Evolutionary conservation across 306 rosid species (phyloP).

Genomic region (Vigna hirtella): DNA sequence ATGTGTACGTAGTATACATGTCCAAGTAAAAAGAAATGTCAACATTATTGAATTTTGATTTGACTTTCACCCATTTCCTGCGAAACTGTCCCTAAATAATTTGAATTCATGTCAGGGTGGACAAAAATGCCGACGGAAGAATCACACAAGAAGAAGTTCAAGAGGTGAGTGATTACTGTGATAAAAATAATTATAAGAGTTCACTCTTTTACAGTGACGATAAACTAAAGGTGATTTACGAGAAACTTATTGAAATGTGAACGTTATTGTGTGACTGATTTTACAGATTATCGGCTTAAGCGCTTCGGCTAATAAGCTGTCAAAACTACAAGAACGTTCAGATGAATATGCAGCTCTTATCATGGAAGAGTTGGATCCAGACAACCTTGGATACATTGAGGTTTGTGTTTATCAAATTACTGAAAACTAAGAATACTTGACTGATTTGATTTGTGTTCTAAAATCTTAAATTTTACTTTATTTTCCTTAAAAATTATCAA

Average conservation of each 20-base stretch:
- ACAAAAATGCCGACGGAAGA: conserved; percentile 88
- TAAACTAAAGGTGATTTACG: not conserved
- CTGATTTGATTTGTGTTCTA: no score
- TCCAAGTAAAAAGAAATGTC: conserved; percentile 37
- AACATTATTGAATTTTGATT: conserved; percentile 39
- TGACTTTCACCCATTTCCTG: conserved; percentile 22
- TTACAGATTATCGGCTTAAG: conserved; percentile 77
- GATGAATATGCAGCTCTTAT: conserved; percentile 94
- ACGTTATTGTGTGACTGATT: conserved; percentile 25
- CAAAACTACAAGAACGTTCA: conserved; percentile 76
- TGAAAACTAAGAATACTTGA: not conserved
- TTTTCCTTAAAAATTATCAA: no score
- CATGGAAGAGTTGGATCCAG: conserved; percentile 92
- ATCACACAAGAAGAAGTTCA: conserved; percentile 79
- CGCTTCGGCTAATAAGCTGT: conserved; percentile 87
- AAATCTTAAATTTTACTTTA: no score
- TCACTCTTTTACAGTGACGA: not conserved
- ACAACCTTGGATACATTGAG: conserved; percentile 80
- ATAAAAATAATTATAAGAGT: not conserved
- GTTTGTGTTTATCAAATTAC: conserved; percentile 41
- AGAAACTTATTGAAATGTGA: conserved; percentile 3
- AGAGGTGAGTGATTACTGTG: conserved; percentile 59
- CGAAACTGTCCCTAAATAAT: not conserved
- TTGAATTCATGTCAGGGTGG: conserved; percentile 70
- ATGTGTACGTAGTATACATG: not conserved